Percentiles rank a stretch among this genome's conserved stretches.
Conservation (phyloP, 2,329 filamentous ascomycete genomes). For the Elsinoe perseae region DNA sequence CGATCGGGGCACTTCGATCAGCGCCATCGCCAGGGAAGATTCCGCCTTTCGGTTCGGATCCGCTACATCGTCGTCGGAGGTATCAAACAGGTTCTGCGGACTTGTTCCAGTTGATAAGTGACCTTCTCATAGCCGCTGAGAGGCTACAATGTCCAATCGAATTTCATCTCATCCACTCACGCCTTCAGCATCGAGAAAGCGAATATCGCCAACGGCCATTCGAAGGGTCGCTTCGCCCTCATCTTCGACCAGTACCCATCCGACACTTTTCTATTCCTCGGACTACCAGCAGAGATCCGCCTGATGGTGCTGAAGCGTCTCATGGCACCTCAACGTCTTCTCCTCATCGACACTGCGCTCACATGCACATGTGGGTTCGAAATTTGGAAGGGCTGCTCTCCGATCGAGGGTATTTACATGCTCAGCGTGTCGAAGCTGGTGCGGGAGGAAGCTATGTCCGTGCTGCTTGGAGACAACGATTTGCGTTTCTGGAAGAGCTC, state of each 20-base stretch:
- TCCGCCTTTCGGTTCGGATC: neutral
- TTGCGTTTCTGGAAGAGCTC: neutral
- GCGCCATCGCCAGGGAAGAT: neutral
- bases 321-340: conserved; percentile 1
- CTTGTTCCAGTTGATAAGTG: neutral
- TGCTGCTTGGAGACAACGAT: conserved; percentile 14
- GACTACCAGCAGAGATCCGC: conserved; percentile 21
- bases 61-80: neutral
- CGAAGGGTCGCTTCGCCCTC: conserved; percentile 18
- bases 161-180: neutral
- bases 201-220: conserved; percentile 17
- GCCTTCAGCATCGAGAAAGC: conserved; percentile 14
- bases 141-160: neutral
- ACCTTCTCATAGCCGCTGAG: neutral
- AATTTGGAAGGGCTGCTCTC: too few relatives aligned
- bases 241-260: conserved; percentile 19
- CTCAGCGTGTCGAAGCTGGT: conserved; percentile 17
- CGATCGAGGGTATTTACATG: neutral
- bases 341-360: too few relatives aligned
- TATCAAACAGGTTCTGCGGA: neutral
- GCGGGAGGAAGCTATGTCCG: conserved; percentile 18
- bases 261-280: conserved; percentile 16
- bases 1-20: neutral
- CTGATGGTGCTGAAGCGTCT: conserved; percentile 20
- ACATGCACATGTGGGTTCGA: too few relatives aligned